Conservation (phyloP, 2,329 filamentous ascomycete genomes). For the Beauveria sp. region DNA sequence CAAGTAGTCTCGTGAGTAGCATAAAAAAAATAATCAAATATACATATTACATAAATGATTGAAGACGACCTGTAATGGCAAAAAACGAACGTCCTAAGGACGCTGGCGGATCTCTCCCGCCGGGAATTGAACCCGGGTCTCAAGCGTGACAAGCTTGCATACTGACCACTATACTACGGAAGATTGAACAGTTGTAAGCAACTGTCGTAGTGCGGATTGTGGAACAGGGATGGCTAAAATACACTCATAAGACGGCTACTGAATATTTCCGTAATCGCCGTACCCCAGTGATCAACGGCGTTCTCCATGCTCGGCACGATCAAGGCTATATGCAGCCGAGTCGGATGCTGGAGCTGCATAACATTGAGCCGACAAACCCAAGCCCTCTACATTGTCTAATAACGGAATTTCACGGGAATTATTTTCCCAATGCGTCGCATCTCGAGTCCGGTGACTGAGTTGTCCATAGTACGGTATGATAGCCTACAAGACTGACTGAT, state of each 20-base stretch:
- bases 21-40: background rate
- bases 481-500: background rate
- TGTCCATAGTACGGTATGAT: background rate
- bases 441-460: background rate
- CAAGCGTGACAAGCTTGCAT: conserved; percentile 20
- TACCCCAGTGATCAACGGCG: background rate
- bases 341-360: too few relatives aligned
- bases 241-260: background rate
- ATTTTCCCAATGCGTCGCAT: too few relatives aligned
- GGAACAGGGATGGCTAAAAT: background rate
- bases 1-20: background rate
- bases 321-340: too few relatives aligned
- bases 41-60: too few relatives aligned
- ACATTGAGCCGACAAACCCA: too few relatives aligned
- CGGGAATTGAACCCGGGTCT: conserved; percentile 19
- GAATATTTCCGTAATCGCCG: background rate
- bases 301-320: too few relatives aligned
- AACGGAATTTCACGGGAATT: too few relatives aligned
- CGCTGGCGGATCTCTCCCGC: conserved; percentile 16
- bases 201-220: conserved; percentile 11
- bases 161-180: conserved; percentile 20
- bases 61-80: background rate
- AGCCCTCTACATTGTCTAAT: too few relatives aligned
- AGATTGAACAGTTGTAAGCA: conserved; percentile 12
- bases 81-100: conserved; percentile 9